Conservation (phyloP, 306 rosid species). For the Dalbergia cultrata region DNA sequence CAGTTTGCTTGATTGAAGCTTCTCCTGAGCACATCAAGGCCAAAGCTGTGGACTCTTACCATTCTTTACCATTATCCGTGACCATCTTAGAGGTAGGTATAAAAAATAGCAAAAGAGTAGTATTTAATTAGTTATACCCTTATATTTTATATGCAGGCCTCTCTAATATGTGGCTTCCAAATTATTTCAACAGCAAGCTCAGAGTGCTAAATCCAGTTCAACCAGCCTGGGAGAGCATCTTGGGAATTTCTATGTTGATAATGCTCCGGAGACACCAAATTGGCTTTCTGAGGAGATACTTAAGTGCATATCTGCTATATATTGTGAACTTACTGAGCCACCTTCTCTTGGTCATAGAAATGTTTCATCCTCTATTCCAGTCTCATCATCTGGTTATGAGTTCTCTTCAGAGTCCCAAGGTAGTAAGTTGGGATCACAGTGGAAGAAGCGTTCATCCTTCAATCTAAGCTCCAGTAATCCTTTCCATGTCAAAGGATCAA, state of each 20-base stretch:
- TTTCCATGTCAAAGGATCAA: slow-evolving; percentile 65
- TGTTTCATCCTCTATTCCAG: slow-evolving; percentile 63
- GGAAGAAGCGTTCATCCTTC: slow-evolving; percentile 63
- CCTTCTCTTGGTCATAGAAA: slow-evolving; percentile 58
- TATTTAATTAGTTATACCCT: slow-evolving; percentile 29
- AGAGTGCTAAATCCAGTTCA: slow-evolving; percentile 56
- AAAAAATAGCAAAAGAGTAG: slow-evolving; percentile 22
- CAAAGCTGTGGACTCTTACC: slow-evolving; percentile 74
- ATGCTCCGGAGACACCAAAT: slow-evolving; percentile 74
- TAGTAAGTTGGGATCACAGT: slow-evolving; percentile 61
- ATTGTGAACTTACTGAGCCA: slow-evolving; percentile 82
- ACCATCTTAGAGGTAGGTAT: slow-evolving; percentile 82
- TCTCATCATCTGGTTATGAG: slow-evolving; percentile 64
- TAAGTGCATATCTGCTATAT: slow-evolving; percentile 79
- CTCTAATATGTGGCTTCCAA: slow-evolving; percentile 44
- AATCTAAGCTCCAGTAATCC: slow-evolving; percentile 66
- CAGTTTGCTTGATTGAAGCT: slow-evolving; percentile 63
- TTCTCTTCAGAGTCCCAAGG: slow-evolving; percentile 61
- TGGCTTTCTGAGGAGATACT: slow-evolving; percentile 92
- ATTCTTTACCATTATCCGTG: slow-evolving; percentile 93
- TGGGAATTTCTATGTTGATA: slow-evolving; percentile 54
- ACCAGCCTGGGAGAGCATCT: slow-evolving; percentile 68
- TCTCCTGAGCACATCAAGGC: slow-evolving; percentile 56
- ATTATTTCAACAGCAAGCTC: slow-evolving; percentile 68
- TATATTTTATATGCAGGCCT: slow-evolving; percentile 30